phyloP scores from a whole-genome alignment of 148 eudicot genomes.

The Pharnaceum exiguum region DNA sequence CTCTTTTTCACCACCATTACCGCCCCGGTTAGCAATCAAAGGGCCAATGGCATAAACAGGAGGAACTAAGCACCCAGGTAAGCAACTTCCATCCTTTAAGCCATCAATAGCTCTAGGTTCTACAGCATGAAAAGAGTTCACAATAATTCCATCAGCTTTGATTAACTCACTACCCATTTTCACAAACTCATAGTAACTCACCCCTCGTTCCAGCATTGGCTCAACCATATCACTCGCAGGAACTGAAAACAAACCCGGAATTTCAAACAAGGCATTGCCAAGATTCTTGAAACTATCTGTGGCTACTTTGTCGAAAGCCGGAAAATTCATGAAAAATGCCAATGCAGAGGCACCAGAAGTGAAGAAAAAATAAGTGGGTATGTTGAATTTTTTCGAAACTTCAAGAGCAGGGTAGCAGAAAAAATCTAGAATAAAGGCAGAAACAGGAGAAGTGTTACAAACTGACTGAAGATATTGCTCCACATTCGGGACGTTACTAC shows the following conservation, averaged over 20 bases:
- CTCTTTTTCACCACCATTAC: background rate
- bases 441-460: constrained; percentile 1
- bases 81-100: constrained; percentile 28
- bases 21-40: constrained; percentile 19
- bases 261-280: constrained; percentile 2
- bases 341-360: constrained; percentile 35
- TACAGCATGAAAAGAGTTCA: constrained; percentile 34
- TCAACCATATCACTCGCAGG: constrained; percentile 32
- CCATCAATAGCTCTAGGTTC: constrained; percentile 29
- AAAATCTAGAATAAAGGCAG: constrained; percentile 42
- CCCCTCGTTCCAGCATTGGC: constrained; percentile 26
- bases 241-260: constrained; percentile 45
- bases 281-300: constrained; percentile 32
- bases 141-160: constrained; percentile 28
- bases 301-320: constrained; percentile 20
- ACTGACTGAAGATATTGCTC: constrained; percentile 23
- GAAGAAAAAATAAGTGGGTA: constrained; percentile 43
- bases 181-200: constrained; percentile 17
- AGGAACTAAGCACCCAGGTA: constrained; percentile 24
- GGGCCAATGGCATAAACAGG: constrained; percentile 51
- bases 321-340: constrained; percentile 23
- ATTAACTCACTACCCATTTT: constrained; percentile 3
- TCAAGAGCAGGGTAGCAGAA: constrained; percentile 33
- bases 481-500: constrained; percentile 24
- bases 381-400: constrained; percentile 14